Base-by-base conservation (phyloP, 2,329 filamentous ascomycete species). In the Myriosclerotinia scirpicola region DNA sequence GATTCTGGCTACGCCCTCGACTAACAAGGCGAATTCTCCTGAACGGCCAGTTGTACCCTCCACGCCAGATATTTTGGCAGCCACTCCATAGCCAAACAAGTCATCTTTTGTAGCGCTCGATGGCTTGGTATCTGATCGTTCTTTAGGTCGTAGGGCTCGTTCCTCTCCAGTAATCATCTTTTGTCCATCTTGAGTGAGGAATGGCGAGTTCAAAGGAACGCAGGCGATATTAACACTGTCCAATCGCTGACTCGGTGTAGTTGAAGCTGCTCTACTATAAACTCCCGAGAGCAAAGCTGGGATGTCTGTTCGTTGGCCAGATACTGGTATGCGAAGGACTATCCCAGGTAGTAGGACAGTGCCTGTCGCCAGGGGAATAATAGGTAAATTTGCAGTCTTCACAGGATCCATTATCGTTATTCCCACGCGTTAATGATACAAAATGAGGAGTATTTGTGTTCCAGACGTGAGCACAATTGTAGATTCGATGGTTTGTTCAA, bases 271-370 rank as follows among this genome's bases (percentile, higher is more conserved):
- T 72, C 88, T 87, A 74, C 90, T 90, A 79, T 96, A 94, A 68
- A 97, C 86, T 72, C 90, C 89, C 26, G 93, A 91, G 67, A 99
- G 87, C 54, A 98, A 86, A 61, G 94, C 91, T 64, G 92, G 90
- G 71, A 98, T 90, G 78, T 98, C 95, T 71, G 92, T 88, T 62
- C 94, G 91, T 78, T 89, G 84, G 48, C 84, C 88, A 52, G 89
- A 87, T 63, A 97, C 89, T 65, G 92, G 88, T 71, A 98, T 90
- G 73, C 93, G 90, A 73, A 96, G 85, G 61, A 93, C 88, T 66
- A 93, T 87, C 69, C 93, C 92, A 5, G 95, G 95, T 12, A 97
- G 85, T 52, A 98, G 87, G 71, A 97, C 90, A 69, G 87, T 86
- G 71, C 90, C 90, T 75, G 89, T 88, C 64, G 92, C 87, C 54